Conservation (phyloP, 768 basidiomycete species). For the Xerocomus brunneocitrinus region DNA sequence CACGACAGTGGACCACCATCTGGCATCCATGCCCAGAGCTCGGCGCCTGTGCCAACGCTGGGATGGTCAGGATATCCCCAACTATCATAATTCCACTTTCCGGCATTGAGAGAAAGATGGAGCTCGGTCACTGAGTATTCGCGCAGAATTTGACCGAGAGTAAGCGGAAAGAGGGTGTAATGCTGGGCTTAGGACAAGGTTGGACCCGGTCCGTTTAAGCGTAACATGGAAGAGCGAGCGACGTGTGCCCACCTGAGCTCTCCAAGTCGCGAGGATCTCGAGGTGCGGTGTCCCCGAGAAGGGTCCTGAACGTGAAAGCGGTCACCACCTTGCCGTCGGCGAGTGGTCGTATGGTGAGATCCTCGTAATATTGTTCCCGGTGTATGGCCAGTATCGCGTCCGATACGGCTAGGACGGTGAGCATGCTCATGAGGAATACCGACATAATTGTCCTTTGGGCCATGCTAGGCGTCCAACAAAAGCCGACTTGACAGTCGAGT, state of each 20-base stretch:
- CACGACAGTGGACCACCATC: slow-evolving; percentile 51
- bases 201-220: background rate
- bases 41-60: slow-evolving; percentile 80
- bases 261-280: slow-evolving; percentile 50
- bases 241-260: slow-evolving; percentile 43
- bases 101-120: slow-evolving; percentile 85
- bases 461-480: no score
- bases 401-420: slow-evolving; percentile 6
- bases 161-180: slow-evolving; percentile 81
- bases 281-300: slow-evolving; percentile 49
- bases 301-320: slow-evolving; percentile 74
- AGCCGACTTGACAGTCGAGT: no score
- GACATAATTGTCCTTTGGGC: background rate
- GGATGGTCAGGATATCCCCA: slow-evolving; percentile 81
- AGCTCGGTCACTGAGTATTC: slow-evolving; percentile 85
- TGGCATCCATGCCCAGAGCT: slow-evolving; percentile 92
- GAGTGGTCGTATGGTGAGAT: slow-evolving; percentile 54
- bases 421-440: slow-evolving; percentile 4
- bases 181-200: slow-evolving; percentile 58
- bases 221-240: background rate
- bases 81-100: slow-evolving; percentile 82
- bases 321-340: slow-evolving; percentile 80
- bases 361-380: slow-evolving; percentile 43
- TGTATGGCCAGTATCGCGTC: background rate
- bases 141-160: slow-evolving; percentile 81